Conservation (phyloP, 164 flowering plant species). For the Amborella trichopoda region DNA sequence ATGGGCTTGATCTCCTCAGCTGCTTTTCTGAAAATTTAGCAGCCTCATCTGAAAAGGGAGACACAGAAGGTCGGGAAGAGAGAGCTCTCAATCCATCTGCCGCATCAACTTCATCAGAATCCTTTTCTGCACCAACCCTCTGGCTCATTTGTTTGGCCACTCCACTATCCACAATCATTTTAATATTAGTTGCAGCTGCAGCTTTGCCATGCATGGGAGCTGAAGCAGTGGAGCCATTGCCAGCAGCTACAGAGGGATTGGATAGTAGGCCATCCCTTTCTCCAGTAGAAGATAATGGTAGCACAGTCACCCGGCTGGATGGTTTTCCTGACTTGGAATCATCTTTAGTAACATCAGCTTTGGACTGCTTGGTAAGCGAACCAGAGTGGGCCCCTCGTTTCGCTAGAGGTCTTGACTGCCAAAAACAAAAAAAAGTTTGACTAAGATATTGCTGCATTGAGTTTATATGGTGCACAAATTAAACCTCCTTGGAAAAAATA, state of each 20-base stretch:
- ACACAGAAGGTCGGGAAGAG: constrained; percentile 40
- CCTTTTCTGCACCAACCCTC: constrained; percentile 28
- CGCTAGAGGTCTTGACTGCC: constrained; percentile 34
- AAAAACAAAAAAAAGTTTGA: constrained; percentile 4
- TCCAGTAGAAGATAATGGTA: constrained; percentile 17
- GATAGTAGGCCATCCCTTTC: constrained; percentile 35
- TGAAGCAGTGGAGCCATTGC: constrained; percentile 33
- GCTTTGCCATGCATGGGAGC: constrained; percentile 20
- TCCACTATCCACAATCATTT: constrained; percentile 30
- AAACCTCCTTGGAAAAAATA: too few relatives aligned
- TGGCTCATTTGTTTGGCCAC: constrained; percentile 31
- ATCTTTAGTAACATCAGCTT: constrained; percentile 53
- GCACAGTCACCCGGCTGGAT: constrained; percentile 23
- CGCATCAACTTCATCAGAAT: constrained; percentile 31
- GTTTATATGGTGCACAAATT: too few relatives aligned
- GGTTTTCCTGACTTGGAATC: constrained; percentile 56
- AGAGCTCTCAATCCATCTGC: constrained; percentile 30
- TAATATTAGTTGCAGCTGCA: constrained; percentile 19
- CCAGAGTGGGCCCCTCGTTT: constrained; percentile 41
- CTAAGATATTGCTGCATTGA: too few relatives aligned
- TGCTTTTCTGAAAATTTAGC: constrained; percentile 52
- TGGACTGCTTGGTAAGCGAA: constrained; percentile 37
- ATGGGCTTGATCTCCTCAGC: constrained; percentile 63
- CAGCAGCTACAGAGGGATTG: constrained; percentile 27
- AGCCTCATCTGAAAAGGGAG: constrained; percentile 54